phyloP scores from a whole-genome alignment of 495 filamentous ascomycete species.

The Lineolata rhizophorae region DNA sequence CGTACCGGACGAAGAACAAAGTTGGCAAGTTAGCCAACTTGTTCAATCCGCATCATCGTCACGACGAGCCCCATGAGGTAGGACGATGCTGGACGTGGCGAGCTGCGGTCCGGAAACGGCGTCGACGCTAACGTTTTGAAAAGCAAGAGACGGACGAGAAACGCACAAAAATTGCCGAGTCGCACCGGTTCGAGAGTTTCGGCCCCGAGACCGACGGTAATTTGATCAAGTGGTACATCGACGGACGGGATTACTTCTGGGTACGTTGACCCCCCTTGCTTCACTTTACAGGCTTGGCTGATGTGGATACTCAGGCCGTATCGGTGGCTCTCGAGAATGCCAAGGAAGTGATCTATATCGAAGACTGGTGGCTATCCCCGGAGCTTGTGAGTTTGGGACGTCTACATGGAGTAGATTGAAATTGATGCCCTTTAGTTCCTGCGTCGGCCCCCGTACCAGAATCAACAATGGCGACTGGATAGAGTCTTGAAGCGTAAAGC shows the following conservation, averaged over 20 bases:
- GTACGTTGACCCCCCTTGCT: conserved; percentile 6
- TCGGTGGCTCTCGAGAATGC: conserved; percentile 69
- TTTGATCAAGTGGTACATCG: conserved; percentile 90
- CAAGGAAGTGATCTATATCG: conserved; percentile 85
- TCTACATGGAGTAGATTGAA: background rate
- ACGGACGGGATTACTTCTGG: conserved; percentile 84
- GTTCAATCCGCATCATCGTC: conserved; percentile 77
- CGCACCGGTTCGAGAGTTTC: conserved; percentile 70
- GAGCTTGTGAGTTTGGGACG: conserved; percentile 34
- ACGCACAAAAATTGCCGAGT: conserved; percentile 44
- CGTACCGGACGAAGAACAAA: conserved; percentile 54
- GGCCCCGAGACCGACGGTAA: conserved; percentile 72
- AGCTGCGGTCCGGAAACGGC: no score
- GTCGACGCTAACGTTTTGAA: no score
- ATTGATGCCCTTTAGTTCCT: no score
- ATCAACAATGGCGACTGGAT: conserved; percentile 80
- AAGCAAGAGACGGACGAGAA: conserved; percentile 63
- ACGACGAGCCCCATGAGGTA: conserved; percentile 89
- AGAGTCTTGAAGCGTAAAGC: conserved; percentile 68
- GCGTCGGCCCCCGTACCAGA: conserved; percentile 53
- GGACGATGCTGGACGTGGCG: no score
- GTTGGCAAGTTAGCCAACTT: conserved; percentile 49
- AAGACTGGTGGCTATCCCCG: conserved; percentile 91
- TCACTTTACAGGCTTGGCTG: background rate
- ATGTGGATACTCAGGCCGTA: conserved; percentile 33